These are phyloP conservation scores for Apophysomyces elegans DNA, from an alignment of 371 early-diverging fungal genomes.

Conservation along the genomic window DNA sequence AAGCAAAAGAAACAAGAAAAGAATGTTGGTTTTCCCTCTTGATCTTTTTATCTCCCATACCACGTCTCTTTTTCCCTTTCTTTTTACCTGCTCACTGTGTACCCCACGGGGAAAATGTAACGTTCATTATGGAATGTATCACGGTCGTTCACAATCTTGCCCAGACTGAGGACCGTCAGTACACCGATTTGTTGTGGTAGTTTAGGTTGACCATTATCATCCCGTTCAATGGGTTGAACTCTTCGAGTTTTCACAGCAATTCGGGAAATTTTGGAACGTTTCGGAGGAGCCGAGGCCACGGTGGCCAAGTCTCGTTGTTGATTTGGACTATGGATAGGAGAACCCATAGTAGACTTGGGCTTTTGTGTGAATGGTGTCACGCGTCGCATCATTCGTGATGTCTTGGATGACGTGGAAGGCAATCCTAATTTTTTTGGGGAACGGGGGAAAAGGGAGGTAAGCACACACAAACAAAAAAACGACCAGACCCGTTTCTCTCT, in stretches of 20 bases:
- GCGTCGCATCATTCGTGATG: conserved; percentile 16
- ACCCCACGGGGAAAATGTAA: conserved; percentile 93
- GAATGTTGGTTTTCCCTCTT: neutral
- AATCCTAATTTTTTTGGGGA: neutral
- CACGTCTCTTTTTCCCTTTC: conserved; percentile 8
- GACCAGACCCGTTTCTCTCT: conserved; percentile 16
- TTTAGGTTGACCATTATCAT: conserved; percentile 69
- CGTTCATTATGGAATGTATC: conserved; percentile 87
- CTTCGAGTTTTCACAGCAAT: conserved; percentile 39
- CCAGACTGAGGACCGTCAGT: conserved; percentile 75
- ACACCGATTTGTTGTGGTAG: conserved; percentile 85
- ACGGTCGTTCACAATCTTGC: conserved; percentile 75
- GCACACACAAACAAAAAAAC: neutral
- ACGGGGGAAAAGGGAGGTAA: neutral
- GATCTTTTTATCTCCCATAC: neutral
- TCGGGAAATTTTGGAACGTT: conserved; percentile 42
- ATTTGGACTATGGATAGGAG: conserved; percentile 13
- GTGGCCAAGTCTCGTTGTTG: conserved; percentile 35
- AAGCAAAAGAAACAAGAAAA: neutral
- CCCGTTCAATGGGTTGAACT: conserved; percentile 67
- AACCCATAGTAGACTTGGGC: conserved; percentile 6
- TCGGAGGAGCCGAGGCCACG: conserved; percentile 56
- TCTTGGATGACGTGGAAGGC: conserved; percentile 16
- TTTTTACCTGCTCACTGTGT: conserved; percentile 60
- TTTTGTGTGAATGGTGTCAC: conserved; percentile 18